Conservation (phyloP, 305 asterid genomes). For the Solanum hybrid region DNA sequence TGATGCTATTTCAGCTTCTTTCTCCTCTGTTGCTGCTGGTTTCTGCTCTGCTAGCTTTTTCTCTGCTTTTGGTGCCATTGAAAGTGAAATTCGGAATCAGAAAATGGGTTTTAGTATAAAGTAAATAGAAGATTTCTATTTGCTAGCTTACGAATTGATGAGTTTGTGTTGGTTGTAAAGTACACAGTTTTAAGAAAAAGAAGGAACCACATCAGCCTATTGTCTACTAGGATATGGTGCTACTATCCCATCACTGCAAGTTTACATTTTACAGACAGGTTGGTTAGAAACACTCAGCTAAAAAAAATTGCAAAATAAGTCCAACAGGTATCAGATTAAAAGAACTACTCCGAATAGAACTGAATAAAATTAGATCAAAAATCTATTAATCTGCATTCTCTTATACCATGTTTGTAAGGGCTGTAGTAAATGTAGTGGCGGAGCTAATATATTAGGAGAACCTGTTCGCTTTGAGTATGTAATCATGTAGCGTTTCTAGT, state of each 20-base stretch:
- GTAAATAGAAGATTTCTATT: not conserved
- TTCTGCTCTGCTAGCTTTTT: constrained; percentile 31
- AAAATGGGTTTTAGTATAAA: not conserved
- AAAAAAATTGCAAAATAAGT: not conserved
- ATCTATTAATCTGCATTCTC: not conserved
- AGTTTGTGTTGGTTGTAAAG: not conserved
- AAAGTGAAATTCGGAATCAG: not conserved
- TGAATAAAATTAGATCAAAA: not conserved
- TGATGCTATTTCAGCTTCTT: constrained; percentile 27
- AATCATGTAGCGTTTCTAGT: not conserved
- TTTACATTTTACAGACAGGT: not conserved
- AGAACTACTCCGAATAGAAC: not conserved
- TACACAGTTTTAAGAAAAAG: not conserved
- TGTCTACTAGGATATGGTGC: not conserved
- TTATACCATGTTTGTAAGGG: not conserved
- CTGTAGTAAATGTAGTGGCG: not conserved
- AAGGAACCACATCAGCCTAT: not conserved
- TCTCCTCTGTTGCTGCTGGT: constrained; percentile 10
- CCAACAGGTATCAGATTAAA: not conserved
- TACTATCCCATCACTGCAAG: not conserved
- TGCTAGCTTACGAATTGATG: not conserved
- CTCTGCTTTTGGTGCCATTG: constrained; percentile 32
- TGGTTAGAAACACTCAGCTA: not conserved
- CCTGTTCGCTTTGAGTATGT: not conserved
- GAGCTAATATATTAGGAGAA: not conserved